Percentiles rank a stretch among this genome's conserved stretches.
Conservation (phyloP, 768 basidiomycete species). For the Auricularia cornea region DNA sequence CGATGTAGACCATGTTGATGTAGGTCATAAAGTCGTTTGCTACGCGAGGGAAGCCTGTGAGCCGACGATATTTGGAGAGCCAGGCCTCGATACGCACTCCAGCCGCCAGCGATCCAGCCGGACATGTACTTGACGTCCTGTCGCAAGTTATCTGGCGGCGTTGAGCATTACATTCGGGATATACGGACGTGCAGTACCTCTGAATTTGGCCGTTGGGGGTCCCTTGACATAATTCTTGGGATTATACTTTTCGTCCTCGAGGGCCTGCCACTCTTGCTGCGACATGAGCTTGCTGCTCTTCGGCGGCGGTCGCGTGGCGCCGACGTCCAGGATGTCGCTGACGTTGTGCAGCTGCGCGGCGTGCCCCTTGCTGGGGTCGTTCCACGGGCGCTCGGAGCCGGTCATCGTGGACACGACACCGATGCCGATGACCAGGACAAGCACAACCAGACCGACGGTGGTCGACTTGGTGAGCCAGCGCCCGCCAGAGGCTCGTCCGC, state of each 20-base stretch:
- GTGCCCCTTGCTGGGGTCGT: not conserved
- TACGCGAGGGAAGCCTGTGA: slow-evolving; percentile 17
- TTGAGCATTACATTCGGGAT: not conserved
- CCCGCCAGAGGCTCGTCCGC: not conserved
- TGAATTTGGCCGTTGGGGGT: slow-evolving; percentile 46
- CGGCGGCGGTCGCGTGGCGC: not conserved
- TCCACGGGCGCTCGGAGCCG: not conserved
- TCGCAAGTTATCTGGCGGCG: slow-evolving; percentile 47
- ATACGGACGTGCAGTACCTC: slow-evolving; percentile 29
- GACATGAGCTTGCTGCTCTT: not conserved
- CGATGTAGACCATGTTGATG: slow-evolving; percentile 53
- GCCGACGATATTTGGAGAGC: not conserved
- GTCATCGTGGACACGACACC: not conserved
- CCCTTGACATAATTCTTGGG: slow-evolving; percentile 25
- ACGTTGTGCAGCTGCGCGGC: not conserved
- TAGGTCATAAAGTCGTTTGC: slow-evolving; percentile 77
- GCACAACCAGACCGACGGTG: not conserved
- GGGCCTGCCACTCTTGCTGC: not conserved
- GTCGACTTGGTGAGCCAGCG: not conserved
- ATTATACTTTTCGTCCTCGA: slow-evolving; percentile 1
- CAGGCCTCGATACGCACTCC: slow-evolving; percentile 42
- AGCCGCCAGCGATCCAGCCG: slow-evolving; percentile 70
- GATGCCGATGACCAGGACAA: not conserved
- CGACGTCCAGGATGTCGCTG: not conserved
- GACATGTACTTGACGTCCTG: slow-evolving; percentile 57